phyloP scores from a whole-genome alignment of 805 yeast genomes.

The Danielia reshetovae region DNA sequence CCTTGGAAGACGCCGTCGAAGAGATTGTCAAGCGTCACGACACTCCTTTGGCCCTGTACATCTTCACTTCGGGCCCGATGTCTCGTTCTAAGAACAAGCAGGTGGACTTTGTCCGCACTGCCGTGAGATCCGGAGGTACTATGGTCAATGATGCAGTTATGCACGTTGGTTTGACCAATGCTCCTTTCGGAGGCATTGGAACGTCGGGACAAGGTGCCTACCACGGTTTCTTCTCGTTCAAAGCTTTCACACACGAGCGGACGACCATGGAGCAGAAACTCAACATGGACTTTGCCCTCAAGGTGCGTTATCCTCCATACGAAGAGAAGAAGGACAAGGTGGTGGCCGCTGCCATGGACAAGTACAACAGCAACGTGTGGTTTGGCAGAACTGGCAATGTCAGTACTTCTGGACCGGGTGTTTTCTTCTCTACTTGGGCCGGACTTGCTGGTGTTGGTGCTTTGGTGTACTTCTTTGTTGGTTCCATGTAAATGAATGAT shows the following conservation, averaged over 20 bases:
- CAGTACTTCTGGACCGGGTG: constrained; percentile 28
- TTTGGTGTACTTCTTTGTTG: constrained; percentile 18
- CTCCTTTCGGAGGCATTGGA: constrained; percentile 94
- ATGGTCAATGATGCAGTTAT: constrained; percentile 66
- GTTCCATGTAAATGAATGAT: constrained; percentile 4
- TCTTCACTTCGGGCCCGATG: constrained; percentile 49
- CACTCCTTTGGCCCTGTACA: constrained; percentile 78
- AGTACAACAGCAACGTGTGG: constrained; percentile 34
- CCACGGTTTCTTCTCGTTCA: constrained; percentile 65
- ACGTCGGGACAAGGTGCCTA: constrained; percentile 77
- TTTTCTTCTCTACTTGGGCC: constrained; percentile 29
- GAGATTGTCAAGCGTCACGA: constrained; percentile 49
- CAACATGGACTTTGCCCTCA: constrained; percentile 56
- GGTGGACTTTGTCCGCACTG: constrained; percentile 38
- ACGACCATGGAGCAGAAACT: constrained; percentile 60
- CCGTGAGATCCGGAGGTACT: constrained; percentile 69
- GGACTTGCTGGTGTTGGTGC: constrained; percentile 28
- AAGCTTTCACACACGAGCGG: constrained; percentile 72
- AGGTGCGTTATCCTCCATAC: constrained; percentile 68
- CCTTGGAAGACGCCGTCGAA: constrained; percentile 42
- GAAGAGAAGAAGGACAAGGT: constrained; percentile 29
- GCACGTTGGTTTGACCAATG: constrained; percentile 61
- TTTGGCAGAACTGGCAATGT: constrained; percentile 38
- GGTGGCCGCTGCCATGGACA: constrained; percentile 23
- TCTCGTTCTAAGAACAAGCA: constrained; percentile 44